Base-by-base conservation (phyloP, 2,329 filamentous ascomycete genomes). In the Trichoderma hamatum region DNA sequence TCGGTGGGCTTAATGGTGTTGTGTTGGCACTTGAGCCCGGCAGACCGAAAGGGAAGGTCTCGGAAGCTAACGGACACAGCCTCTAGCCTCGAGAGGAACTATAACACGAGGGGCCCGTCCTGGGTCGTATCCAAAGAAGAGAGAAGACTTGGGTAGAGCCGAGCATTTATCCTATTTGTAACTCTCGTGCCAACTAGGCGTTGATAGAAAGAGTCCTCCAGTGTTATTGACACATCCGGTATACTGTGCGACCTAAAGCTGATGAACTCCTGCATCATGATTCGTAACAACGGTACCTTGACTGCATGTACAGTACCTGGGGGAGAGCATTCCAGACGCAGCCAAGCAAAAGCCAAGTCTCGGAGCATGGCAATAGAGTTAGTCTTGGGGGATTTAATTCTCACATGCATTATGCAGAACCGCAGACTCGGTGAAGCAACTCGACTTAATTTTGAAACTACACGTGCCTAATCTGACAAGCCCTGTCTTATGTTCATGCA, bases 301-400 rank as follows among this genome's bases (percentile, higher is more conserved):
- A 30, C 58, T 61, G 9, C 3, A n/a, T n/a, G 19, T 9, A 19
- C 39, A 43, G 39, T 43, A 19, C 36, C 58, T 19, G 9, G 34
- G 36, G 16, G 10, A 61, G 28, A 13, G 28, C 28, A 19, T 28
- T 46, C 58, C 43, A 61, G 36, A 26, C 19, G 30, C 36, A 46
- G 36, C 58, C 36, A 46, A 21, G 36, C 21, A n/a, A 61, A 36
- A 30, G 58, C 39, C 24, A 46, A 61, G 39, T 39, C 58, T 32
- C 58, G 36, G 58, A 49, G 16, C 43, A 46, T 61, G 19, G 13
- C 58, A 61, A 61, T 61, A 30, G 16, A 21, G 26, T 61, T 61
- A 39, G n/a, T n/a, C 24, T 60, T 46, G 21, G 58, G 24, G 11
- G 24, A 36, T 21, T 49, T 30, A 19, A 43, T 43, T 46, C 13